phyloP scores from a whole-genome alignment of 306 rosid genomes.

The Gastrolobium villosum region DNA sequence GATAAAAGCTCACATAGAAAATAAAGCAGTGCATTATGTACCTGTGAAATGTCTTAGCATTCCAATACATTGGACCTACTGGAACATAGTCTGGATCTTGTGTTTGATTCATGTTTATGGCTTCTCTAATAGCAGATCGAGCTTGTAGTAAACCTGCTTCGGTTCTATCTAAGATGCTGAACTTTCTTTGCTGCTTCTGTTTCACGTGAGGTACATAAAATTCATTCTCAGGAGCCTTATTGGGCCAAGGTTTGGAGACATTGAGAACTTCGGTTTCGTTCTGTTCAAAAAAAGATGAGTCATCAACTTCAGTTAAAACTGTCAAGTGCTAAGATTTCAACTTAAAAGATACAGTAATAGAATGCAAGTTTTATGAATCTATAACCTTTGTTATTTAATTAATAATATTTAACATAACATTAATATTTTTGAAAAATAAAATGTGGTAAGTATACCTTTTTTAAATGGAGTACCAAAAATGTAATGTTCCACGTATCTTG shows the following conservation, averaged over 20 bases:
- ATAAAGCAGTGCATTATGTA: conserved; percentile 34
- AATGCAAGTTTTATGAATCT: neutral
- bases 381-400: too few species aligned
- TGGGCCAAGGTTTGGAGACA: conserved; percentile 26
- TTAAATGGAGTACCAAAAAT: too few species aligned
- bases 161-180: conserved; percentile 52
- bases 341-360: neutral
- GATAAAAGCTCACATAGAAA: neutral
- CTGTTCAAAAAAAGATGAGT: conserved; percentile 33
- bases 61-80: conserved; percentile 78
- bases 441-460: too few species aligned
- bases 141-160: conserved; percentile 67
- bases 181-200: conserved; percentile 42
- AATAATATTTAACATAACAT: too few species aligned
- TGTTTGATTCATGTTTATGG: conserved; percentile 57
- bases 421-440: too few species aligned
- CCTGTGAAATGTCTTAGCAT: conserved; percentile 90
- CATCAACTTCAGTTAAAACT: conserved; percentile 15
- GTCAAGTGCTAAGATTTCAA: conserved; percentile 31
- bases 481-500: too few species aligned
- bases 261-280: conserved; percentile 46
- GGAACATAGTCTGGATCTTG: conserved; percentile 73
- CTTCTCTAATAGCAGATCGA: conserved; percentile 77
- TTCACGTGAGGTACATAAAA: conserved; percentile 31
- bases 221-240: conserved; percentile 45